These are phyloP conservation scores for Monosporascus sp. DNA, from an alignment of 2,329 filamentous ascomycete genomes.

Conservation along the genomic window DNA sequence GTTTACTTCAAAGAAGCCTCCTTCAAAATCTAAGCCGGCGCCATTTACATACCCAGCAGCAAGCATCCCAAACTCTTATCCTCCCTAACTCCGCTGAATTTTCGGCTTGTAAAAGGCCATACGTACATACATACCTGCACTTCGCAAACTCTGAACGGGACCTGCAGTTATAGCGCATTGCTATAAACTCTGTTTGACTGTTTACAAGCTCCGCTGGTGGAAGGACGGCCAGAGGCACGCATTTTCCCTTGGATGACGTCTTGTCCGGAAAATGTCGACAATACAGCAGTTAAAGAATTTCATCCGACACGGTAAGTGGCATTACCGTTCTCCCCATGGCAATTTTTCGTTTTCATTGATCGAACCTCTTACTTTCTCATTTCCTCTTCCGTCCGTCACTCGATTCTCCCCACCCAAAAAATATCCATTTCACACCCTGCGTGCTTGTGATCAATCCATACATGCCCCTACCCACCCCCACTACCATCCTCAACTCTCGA, in stretches of 20 bases:
- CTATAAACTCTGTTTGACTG: neutral
- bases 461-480: neutral
- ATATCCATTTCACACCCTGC: neutral
- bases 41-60: no score
- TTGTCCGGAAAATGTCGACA: conserved; percentile 48
- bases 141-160: neutral
- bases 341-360: conserved; percentile 3
- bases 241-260: conserved; percentile 16
- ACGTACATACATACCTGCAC: neutral
- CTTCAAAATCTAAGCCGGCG: no score
- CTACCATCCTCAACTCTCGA: conserved; percentile 3
- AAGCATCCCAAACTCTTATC: neutral
- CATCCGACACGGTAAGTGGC: conserved; percentile 73
- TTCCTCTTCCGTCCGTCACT: neutral
- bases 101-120: neutral
- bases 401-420: neutral
- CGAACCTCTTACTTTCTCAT: neutral
- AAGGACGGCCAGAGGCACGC: conserved; percentile 3
- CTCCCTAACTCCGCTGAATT: neutral
- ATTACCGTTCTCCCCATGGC: neutral
- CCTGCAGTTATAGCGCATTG: neutral
- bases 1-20: neutral
- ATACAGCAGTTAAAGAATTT: conserved; percentile 98
- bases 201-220: neutral
- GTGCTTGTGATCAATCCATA: neutral